phyloP scores from a whole-genome alignment of 495 filamentous ascomycete species.

The Jackrogersella multiformis region DNA sequence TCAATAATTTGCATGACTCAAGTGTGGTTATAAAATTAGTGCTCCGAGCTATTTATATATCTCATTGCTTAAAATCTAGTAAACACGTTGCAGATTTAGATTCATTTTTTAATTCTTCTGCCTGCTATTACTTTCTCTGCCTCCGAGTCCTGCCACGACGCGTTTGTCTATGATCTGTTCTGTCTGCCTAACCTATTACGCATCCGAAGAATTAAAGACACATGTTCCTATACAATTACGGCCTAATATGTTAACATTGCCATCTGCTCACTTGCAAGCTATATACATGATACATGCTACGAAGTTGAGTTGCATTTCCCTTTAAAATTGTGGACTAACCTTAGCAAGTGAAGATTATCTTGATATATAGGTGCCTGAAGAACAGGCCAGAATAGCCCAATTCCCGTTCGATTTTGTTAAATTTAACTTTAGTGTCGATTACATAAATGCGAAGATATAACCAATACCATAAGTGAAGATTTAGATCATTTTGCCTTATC shows the following conservation, averaged over 20 bases:
- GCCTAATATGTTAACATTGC: neutral
- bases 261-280: neutral
- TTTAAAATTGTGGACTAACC: neutral
- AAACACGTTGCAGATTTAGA: constrained; percentile 24
- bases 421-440: neutral
- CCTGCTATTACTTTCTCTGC: neutral
- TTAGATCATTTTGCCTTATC: neutral
- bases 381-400: neutral
- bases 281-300: neutral
- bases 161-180: constrained; percentile 10
- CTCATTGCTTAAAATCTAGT: neutral
- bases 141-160: constrained; percentile 9
- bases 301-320: neutral
- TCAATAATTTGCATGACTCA: neutral
- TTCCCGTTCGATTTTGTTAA: neutral
- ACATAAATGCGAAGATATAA: neutral
- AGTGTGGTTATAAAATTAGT: neutral
- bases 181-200: constrained; percentile 26
- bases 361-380: neutral
- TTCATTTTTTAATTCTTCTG: constrained; percentile 4
- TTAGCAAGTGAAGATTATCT: neutral
- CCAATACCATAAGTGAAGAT: neutral
- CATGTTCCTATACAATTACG: constrained; percentile 13
- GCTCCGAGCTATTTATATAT: neutral
- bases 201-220: constrained; percentile 9